Evolutionary conservation across 495 filamentous ascomycete species (phyloP).

Genomic region (Sporormia fimetaria): DNA sequence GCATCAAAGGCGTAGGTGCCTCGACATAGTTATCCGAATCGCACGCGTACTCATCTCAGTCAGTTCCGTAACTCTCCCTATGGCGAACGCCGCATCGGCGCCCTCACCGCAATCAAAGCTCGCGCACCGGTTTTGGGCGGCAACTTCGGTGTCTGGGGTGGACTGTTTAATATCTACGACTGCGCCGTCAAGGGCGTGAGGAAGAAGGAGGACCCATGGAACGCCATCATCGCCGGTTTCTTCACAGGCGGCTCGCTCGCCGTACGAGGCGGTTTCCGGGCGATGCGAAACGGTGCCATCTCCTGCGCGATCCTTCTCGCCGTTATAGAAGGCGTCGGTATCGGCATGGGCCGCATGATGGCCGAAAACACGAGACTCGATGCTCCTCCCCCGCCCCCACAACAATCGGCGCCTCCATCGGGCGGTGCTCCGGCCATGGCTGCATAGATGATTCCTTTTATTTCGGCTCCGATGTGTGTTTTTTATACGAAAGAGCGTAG

Average conservation of each 20-base stretch:
- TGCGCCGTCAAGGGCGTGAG: conserved; percentile 93
- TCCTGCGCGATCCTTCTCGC: conserved; percentile 87
- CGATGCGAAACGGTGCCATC: conserved; percentile 86
- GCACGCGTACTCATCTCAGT: not conserved
- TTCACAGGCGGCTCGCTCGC: conserved; percentile 90
- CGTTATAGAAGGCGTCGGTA: conserved; percentile 95
- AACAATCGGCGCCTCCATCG: not conserved
- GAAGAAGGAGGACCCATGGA: conserved; percentile 96
- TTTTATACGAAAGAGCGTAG: not conserved
- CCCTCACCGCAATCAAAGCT: conserved; percentile 93
- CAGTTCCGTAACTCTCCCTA: conserved; percentile 45
- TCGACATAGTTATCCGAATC: not conserved
- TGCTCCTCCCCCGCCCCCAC: conserved; percentile 31
- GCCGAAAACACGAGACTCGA: conserved; percentile 83
- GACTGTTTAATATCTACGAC: conserved; percentile 86
- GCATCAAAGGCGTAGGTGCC: conserved; percentile 68
- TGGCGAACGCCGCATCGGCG: conserved; percentile 90
- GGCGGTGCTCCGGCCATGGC: not conserved
- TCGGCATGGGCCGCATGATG: conserved; percentile 94
- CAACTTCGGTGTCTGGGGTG: conserved; percentile 97
- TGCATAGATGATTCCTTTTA: not conserved
- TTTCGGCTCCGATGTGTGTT: not conserved
- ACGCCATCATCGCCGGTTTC: conserved; percentile 92
- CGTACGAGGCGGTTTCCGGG: conserved; percentile 76
- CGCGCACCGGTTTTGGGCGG: conserved; percentile 90